Evolutionary conservation across 805 yeast species (phyloP).

Genomic region (Metschnikowia peoriensis): DNA sequence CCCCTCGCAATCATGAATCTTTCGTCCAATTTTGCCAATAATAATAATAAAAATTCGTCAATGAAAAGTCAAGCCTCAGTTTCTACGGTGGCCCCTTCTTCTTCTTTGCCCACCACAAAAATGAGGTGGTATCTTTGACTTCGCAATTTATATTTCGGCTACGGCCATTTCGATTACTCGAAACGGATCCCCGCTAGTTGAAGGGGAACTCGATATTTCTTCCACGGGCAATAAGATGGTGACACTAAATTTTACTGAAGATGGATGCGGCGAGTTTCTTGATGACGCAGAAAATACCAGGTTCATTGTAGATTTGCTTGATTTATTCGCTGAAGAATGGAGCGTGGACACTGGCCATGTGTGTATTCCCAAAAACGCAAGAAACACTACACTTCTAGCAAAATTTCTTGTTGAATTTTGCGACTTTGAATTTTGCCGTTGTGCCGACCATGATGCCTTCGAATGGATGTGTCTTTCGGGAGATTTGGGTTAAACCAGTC

Average conservation of each 20-base stretch:
- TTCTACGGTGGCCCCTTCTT: slow-evolving; percentile 3
- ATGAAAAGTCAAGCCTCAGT: not conserved
- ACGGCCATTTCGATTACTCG: not conserved
- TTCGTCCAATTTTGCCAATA: not conserved
- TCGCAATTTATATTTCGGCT: slow-evolving; percentile 19
- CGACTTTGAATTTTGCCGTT: slow-evolving; percentile 5
- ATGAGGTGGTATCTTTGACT: slow-evolving; percentile 31
- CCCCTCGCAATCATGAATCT: not conserved
- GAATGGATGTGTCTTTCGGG: slow-evolving; percentile 13
- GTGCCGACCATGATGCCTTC: slow-evolving; percentile 6
- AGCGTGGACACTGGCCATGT: slow-evolving; percentile 2
- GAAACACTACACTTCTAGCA: slow-evolving; percentile 1
- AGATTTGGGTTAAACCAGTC: not conserved
- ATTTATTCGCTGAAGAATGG: slow-evolving; percentile 12
- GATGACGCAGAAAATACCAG: slow-evolving; percentile 3
- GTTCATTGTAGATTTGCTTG: slow-evolving; percentile 12
- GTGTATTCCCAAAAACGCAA: slow-evolving; percentile 8
- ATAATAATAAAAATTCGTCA: not conserved
- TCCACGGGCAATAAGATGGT: not conserved
- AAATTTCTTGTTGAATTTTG: slow-evolving; percentile 6
- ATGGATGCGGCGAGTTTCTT: slow-evolving; percentile 1
- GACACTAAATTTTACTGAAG: not conserved
- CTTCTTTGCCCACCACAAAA: slow-evolving; percentile 5
- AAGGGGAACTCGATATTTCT: not conserved
- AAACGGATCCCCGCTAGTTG: not conserved